Evolutionary conservation across 2,329 filamentous ascomycete species (phyloP), one percentile per base, ranked within the genome.

Genomic region (Fusarium papillatum): DNA sequence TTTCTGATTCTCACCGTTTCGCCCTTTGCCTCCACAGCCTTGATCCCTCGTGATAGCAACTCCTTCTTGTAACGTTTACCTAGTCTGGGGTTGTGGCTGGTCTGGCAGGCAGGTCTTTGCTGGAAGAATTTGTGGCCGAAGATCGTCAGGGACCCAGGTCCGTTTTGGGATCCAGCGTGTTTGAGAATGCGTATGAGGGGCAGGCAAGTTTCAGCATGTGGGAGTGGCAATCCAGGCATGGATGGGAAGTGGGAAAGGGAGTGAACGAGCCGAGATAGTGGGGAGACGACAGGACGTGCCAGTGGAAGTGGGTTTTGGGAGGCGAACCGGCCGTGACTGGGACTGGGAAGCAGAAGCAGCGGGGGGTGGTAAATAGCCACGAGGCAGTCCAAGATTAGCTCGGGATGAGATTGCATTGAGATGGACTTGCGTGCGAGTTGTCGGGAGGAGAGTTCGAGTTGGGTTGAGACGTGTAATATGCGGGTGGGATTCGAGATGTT

Each of bases 91-190:
- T 46, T 46, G 71, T 64, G 14, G 43, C 43, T 46, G 43, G 46
- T 64, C 53, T 34, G 53, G 31, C 53, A 57, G 53, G 53, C 53
- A 57, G 53, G 53, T 60, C 29, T 73, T 68, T 57, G 68, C 64
- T 69, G 72, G 73, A 66, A 72, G 61, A 71, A 68, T 68, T 71
- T 69, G 66, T 24, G 34, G 38, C 68, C 73, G 60, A 68, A 68
- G 77, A 79, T 79, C 77, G 74, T 71, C 77, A 79, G 77, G 77
- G 77, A 77, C 75, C 70, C 65, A 57, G 66, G 70, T 7, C 29
- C 63, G 34, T 63, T 76, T 71, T 68, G 67, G 75, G 70, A 64
- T 66, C 48, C n/a, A 55, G 66, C 57, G 64, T 68, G 62, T 72
- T 64, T 72, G 74, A 76, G 71, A 68, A 65, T 55, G 73, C n/a